Percentiles rank a stretch among this genome's conserved stretches.
Evolutionary conservation across 805 yeast genomes (phyloP).

Genomic region (Pichia occidentalis): DNA sequence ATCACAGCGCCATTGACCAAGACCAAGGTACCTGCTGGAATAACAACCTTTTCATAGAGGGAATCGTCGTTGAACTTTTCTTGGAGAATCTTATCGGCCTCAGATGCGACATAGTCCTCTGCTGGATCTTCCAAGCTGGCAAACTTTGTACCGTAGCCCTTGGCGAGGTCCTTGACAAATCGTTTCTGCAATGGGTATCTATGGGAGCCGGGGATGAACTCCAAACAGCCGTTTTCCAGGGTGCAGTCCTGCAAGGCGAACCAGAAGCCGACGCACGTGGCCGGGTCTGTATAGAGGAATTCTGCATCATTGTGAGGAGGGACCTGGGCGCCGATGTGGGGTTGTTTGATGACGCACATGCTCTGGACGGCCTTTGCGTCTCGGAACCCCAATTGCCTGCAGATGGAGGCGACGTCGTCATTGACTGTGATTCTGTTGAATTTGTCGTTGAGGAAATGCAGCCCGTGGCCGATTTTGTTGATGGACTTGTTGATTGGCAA

Average conservation of each 20-base stretch:
- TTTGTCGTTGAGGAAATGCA: constrained; percentile 50
- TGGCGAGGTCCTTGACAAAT: constrained; percentile 48
- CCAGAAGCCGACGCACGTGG: constrained; percentile 74
- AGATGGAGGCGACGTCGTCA: constrained; percentile 43
- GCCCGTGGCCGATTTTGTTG: constrained; percentile 76
- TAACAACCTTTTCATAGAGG: constrained; percentile 46
- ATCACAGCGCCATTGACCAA: constrained; percentile 65
- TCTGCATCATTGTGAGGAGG: constrained; percentile 75
- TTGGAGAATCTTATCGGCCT: constrained; percentile 21
- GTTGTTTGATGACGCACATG: constrained; percentile 76
- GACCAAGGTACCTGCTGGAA: constrained; percentile 67
- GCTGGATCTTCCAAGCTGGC: constrained; percentile 24
- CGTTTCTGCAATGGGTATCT: constrained; percentile 49
- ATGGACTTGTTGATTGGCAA: constrained; percentile 51
- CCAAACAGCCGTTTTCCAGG: constrained; percentile 57
- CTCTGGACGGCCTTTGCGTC: constrained; percentile 73
- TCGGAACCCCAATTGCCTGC: constrained; percentile 42
- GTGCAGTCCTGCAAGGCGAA: constrained; percentile 74
- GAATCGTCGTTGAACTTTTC: constrained; percentile 30
- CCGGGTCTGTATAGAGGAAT: constrained; percentile 66
- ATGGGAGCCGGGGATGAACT: constrained; percentile 68
- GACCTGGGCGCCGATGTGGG: constrained; percentile 64
- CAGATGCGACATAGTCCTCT: constrained; percentile 17
- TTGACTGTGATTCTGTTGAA: constrained; percentile 48
- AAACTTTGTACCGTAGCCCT: constrained; percentile 53